phyloP scores from a whole-genome alignment of 352 stramenopile species.

The Globisporangium polare region DNA sequence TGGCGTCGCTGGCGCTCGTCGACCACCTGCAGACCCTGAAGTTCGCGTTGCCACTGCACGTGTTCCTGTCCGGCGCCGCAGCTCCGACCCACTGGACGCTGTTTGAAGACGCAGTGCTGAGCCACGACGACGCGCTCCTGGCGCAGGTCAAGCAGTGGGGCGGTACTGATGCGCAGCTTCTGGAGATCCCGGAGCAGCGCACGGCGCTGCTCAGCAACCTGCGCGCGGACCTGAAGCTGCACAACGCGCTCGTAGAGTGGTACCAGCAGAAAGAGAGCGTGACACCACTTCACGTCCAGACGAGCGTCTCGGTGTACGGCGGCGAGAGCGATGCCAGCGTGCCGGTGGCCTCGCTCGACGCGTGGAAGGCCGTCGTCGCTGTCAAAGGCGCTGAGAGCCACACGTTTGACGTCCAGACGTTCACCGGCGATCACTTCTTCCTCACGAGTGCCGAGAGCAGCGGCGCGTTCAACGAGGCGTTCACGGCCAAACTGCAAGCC shows the following conservation, averaged over 20 bases:
- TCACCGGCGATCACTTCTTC: conserved; percentile 64
- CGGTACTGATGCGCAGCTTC: conserved; percentile 51
- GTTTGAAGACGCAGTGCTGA: conserved; percentile 31
- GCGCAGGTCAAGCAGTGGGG: conserved; percentile 50
- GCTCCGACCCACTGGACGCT: conserved; percentile 26
- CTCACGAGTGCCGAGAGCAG: conserved; percentile 32
- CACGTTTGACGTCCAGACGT: conserved; percentile 36
- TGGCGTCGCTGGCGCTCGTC: conserved; percentile 51
- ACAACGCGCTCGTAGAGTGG: conserved; percentile 48
- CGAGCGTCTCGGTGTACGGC: conserved; percentile 48
- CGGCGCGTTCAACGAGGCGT: conserved; percentile 26
- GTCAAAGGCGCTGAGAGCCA: conserved; percentile 7
- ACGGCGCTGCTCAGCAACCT: conserved; percentile 30
- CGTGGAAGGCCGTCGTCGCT: conserved; percentile 31
- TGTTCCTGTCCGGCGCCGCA: conserved; percentile 54
- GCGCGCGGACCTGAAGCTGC: conserved; percentile 43
- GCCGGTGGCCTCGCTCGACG: conserved; percentile 26
- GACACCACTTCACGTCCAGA: conserved; percentile 1
- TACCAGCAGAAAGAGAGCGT: conserved; percentile 17
- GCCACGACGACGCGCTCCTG: conserved; percentile 35
- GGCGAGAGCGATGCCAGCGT: conserved; percentile 38
- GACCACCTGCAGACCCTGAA: conserved; percentile 33
- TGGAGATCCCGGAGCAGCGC: conserved; percentile 39
- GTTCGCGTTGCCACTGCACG: conserved; percentile 52
- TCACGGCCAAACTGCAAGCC: conserved; percentile 35